Base-by-base conservation (phyloP, 2,329 filamentous ascomycete genomes). In the Kalmusia sp. region DNA sequence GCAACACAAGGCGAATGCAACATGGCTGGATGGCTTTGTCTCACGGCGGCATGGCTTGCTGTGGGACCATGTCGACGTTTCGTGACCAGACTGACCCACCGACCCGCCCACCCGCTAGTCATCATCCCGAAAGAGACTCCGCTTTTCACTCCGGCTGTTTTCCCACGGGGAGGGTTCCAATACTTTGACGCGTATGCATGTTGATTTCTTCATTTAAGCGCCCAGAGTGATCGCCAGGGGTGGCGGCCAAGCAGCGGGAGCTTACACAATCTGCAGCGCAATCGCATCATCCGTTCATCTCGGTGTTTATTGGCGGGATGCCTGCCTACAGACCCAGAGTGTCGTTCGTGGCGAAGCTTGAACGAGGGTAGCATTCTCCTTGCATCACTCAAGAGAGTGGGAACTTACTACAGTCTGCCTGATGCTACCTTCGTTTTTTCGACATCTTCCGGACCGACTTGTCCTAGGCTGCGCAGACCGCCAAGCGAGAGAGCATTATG, bases 161-260 rank as follows among this genome's bases (percentile, higher is more conserved):
- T 12, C 46, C 46, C 35, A 40, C 35, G 44, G 33, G 33, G 44
- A 37, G 31, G 33, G 8, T 33, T 15, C 25, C 46, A 24, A 49
- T 41, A 49, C 24, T 49, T 27, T n/a, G 46, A 49, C 46, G 46
- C 46, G 46, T 49, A 49, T 47, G 44, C 44, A 27, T 5, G 15
- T 28, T 37, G 33, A 37, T 21, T 30, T 17, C 8, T 37, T 38
- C 33, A 28, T 28, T 22, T 22, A 35, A 44, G 30, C 22, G 43
- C 31, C 30, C 12, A 46, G 21, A 30, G 22, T 30, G 44, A 47
- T 47, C 44, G 44, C 33, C 44, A 47, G 44, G 44, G 44, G 33
- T 40, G 30, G 12, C 1, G 15, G 43, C 43, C 43, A 46, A 46
- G 43, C 9, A 38, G 30, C 30, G 43, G 43, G 43, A 46, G 43